These are phyloP conservation scores for Ruellia speciosa DNA, from an alignment of 305 asterid species.

Conservation along the genomic window DNA sequence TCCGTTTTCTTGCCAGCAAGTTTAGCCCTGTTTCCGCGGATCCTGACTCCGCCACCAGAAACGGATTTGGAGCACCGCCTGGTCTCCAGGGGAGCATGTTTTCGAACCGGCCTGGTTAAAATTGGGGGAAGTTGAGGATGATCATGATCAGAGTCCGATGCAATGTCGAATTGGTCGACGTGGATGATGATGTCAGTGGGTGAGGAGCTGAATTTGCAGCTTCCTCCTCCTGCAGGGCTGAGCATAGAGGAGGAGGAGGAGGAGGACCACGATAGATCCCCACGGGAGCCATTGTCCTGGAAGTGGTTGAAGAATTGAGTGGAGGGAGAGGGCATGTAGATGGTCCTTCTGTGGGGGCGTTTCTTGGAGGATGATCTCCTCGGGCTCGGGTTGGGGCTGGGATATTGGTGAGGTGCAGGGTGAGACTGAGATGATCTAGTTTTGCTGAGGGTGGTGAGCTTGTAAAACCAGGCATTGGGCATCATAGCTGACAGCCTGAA, in stretches of 20 bases:
- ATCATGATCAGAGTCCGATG: no score
- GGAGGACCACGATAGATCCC: no score
- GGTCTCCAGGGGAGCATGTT: no score
- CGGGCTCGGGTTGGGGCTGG: conserved; percentile 12
- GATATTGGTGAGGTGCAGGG: no score
- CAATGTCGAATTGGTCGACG: not conserved
- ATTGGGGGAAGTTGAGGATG: conserved; percentile 50
- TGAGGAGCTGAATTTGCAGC: conserved; percentile 22
- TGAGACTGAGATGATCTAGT: conserved; percentile 14
- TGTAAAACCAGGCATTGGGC: conserved; percentile 88
- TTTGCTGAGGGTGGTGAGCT: conserved; percentile 53
- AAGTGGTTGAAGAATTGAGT: no score
- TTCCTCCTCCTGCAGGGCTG: not conserved
- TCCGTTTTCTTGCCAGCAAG: not conserved
- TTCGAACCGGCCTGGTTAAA: conserved; percentile 32
- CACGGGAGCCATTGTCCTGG: no score
- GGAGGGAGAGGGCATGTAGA: conserved; percentile 61
- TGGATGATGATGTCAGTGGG: conserved; percentile 42
- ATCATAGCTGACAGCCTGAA: conserved; percentile 71
- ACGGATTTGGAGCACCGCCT: no score
- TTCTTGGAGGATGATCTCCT: conserved; percentile 46
- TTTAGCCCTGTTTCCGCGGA: conserved; percentile 28
- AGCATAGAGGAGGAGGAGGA: no score
- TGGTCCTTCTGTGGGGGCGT: conserved; percentile 34
- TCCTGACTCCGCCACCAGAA: conserved; percentile 40